A percentile compares a stretch with the other conserved stretches of the same genome.
phyloP scores from a whole-genome alignment of 1,284 basidiomycete species.

The Tilletia caries region DNA sequence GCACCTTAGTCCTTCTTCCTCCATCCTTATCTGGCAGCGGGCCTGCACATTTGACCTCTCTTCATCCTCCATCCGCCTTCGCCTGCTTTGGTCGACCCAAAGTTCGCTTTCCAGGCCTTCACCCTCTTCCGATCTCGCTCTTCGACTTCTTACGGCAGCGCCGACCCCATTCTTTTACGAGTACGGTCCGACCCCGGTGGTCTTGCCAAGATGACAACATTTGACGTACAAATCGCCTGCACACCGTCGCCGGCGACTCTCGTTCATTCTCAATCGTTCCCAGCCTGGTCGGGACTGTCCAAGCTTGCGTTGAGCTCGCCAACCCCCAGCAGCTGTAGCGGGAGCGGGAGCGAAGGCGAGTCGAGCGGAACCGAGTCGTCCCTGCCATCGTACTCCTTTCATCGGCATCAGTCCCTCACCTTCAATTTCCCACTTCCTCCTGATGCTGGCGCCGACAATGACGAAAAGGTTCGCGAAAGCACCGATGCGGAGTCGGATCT shows the following conservation, averaged over 20 bases:
- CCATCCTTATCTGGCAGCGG: not conserved
- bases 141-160: not conserved
- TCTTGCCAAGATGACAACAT: not conserved
- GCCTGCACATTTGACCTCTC: slow-evolving; percentile 1
- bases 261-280: not conserved
- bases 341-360: not conserved
- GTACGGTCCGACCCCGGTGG: not conserved
- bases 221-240: not conserved
- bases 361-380: not conserved
- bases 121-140: not conserved
- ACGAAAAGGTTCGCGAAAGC: too few relatives aligned
- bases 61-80: not conserved
- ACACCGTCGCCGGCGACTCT: not conserved
- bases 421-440: slow-evolving; percentile 1
- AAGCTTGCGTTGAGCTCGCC: not conserved
- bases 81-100: not conserved
- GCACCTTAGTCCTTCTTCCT: not conserved
- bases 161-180: not conserved
- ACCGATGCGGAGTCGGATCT: too few relatives aligned
- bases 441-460: too few relatives aligned
- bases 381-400: not conserved
- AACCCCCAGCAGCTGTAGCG: not conserved
- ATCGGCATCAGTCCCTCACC: not conserved
- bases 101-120: not conserved
- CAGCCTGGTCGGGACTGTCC: not conserved